A percentile compares a stretch with the other conserved stretches of the same genome.
These are phyloP conservation scores for Chlamydomonas sphaeroides DNA, from an alignment of 139 green algal genomes.

Conservation along the genomic window DNA sequence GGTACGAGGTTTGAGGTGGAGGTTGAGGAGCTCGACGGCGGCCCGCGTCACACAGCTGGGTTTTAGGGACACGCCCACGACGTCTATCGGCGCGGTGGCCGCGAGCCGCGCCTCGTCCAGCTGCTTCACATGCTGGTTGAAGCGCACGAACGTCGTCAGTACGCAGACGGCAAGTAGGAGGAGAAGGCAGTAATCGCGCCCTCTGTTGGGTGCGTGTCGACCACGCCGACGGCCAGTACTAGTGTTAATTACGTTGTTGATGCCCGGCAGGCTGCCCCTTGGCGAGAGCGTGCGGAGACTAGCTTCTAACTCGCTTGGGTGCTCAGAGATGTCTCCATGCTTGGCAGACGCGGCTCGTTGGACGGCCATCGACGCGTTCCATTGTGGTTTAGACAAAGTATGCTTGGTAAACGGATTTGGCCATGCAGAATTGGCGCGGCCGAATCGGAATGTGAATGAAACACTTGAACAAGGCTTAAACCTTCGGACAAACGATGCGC, in stretches of 20 bases:
- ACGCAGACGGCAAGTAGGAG: slow-evolving; percentile 10
- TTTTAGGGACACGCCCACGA: slow-evolving; percentile 45
- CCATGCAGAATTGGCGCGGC: no score
- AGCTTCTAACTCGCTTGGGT: background rate
- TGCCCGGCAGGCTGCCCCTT: background rate
- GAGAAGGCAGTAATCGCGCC: no score
- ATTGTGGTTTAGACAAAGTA: no score
- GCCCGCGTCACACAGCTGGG: slow-evolving; percentile 50
- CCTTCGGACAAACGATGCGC: no score
- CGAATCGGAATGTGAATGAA: no score
- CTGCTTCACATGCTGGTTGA: background rate
- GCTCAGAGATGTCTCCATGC: no score
- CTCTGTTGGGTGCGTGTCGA: no score
- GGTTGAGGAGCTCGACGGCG: slow-evolving; percentile 40
- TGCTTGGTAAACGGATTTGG: no score
- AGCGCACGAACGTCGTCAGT: background rate
- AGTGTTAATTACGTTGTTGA: background rate
- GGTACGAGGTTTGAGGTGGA: slow-evolving; percentile 30
- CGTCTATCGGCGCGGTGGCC: background rate
- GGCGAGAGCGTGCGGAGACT: background rate
- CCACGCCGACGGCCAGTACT: background rate
- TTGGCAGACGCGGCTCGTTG: background rate
- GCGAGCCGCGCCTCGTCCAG: background rate
- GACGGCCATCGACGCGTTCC: background rate
- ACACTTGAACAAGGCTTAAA: no score